Evolutionary conservation across 441 rosid species (phyloP).

Genomic region (Bocquillonia castaneifolia): DNA sequence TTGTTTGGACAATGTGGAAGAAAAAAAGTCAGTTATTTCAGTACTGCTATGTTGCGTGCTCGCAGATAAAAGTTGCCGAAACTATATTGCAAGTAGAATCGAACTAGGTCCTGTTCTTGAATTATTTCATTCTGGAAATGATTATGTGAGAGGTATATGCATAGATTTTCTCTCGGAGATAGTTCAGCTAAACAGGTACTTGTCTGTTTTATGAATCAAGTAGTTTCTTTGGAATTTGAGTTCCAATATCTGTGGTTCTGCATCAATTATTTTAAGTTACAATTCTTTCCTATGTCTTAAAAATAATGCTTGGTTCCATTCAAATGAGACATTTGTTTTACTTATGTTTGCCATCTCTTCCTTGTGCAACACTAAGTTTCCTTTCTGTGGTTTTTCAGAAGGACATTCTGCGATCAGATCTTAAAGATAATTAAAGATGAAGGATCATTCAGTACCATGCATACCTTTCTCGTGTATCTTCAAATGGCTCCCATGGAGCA

Average conservation of each 20-base stretch:
- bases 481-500: slow-evolving; percentile 73
- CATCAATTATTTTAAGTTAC: background rate
- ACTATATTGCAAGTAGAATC: slow-evolving; percentile 40
- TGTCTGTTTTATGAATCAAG: background rate
- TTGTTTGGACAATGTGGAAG: slow-evolving; percentile 45
- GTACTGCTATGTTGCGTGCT: slow-evolving; percentile 50
- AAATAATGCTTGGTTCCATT: background rate
- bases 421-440: slow-evolving; percentile 51
- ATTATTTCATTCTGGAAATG: slow-evolving; percentile 51
- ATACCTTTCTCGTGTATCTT: slow-evolving; percentile 60
- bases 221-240: background rate
- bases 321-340: background rate
- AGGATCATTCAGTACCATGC: slow-evolving; percentile 69
- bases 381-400: slow-evolving; percentile 33
- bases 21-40: slow-evolving; percentile 39
- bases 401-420: slow-evolving; percentile 46
- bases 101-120: slow-evolving; percentile 53
- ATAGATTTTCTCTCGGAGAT: slow-evolving; percentile 48
- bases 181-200: slow-evolving; percentile 55
- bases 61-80: slow-evolving; percentile 50
- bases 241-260: background rate
- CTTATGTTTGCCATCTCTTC: background rate
- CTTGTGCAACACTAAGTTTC: background rate
- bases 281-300: background rate
- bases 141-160: slow-evolving; percentile 46